Evolutionary conservation across 2,329 filamentous ascomycete genomes (phyloP), one percentile per base, ranked within the genome.

Genomic region (Juglanconis juglandina): DNA sequence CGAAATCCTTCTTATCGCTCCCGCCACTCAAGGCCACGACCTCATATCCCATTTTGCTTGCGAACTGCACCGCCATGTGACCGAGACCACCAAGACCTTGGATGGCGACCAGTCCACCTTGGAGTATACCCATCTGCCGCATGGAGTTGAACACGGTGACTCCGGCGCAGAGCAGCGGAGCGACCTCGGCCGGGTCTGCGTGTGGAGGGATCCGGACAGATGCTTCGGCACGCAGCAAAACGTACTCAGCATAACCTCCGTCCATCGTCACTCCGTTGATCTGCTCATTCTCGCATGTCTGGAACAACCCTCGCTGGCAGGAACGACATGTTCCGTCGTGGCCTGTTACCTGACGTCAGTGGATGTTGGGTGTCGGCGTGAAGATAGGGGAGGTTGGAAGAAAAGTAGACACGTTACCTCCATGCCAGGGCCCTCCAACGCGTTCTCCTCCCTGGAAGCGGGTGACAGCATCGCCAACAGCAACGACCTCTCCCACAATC

Each of bases 61-160:
- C 89, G 70, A 88, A 93, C 70, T 92, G 89, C 35, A 93, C 86
- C 0, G 89, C 90, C 35, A 94, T 72, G 72, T 94, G 90, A 2
- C 90, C 90, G 0, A 93, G 79, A 1, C 90, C 91, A 54, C 92
- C 87, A 3, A 94, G 78, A 13, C 89, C 91, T 63, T 93, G 86
- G 30, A 87, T 69, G 30, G 82, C 84, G 0, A 86, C 80, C 0
- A 80, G 63, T n/a, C 73, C 76, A 9, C 83, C 83, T 59, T 81
- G 78, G 66, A 79, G 75, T 49, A 86, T 73, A 32, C 76, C 69
- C 64, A 82, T 76, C 71, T 83, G 83, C 63, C 83, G 80, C 55
- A 86, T 80, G 17, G 76, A 73, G 70, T 86, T 86, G 72, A 85
- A 87, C 9, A 85, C 83, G 10, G 84, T 88, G n/a, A 87, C 81